Evolutionary conservation across 495 filamentous ascomycete genomes (phyloP), one percentile per base, ranked within the genome.

Genomic region (Aspergillus conjunctus): DNA sequence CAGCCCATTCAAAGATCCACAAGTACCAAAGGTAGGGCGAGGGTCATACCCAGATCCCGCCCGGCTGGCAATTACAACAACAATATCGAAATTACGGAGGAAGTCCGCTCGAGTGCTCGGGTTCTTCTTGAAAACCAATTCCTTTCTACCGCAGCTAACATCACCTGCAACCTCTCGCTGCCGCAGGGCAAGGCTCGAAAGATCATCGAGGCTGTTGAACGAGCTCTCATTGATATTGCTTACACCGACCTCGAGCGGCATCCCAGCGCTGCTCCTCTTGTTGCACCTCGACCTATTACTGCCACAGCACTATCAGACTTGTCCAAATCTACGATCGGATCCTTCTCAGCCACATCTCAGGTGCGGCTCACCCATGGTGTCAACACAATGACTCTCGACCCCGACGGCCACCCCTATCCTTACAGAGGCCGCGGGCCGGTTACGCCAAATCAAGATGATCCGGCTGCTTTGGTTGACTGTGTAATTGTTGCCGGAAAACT

Each of bases 401-500:
- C 64, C 1, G 49, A 65, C 7, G 72, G 68, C n/a, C 32, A 54
- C 11, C 1, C 17, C 8, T 70, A 51, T 17, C 62, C 59, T 14
- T 68, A 72, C 55, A 66, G 71, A 17, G 77, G 76, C 0, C 67
- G 71, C 17, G 73, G 71, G 0, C 73, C 75, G 7, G 52, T 71
- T 8, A 68, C 66, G 56, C 15, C 15, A 8, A 22, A 37, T 0
- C 58, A 62, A 14, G 5, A 26, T 26, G 26, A 26, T 26, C 26
- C 26, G 5, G 74, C 76, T 17, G 68, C 65, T 51, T 32, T 63
- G 14, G 53, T 72, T 7, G 78, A 81, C 50, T 66, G 61, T 26
- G 54, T 67, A 1, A 76, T 79, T 22, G 68, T 75, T 17, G 59
- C 68, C 1, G 75, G 72, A 1, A 73, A 65, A 45, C 54, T 81